Conservation (phyloP, 176 grass and related monocot genomes). For the Canna indica region DNA sequence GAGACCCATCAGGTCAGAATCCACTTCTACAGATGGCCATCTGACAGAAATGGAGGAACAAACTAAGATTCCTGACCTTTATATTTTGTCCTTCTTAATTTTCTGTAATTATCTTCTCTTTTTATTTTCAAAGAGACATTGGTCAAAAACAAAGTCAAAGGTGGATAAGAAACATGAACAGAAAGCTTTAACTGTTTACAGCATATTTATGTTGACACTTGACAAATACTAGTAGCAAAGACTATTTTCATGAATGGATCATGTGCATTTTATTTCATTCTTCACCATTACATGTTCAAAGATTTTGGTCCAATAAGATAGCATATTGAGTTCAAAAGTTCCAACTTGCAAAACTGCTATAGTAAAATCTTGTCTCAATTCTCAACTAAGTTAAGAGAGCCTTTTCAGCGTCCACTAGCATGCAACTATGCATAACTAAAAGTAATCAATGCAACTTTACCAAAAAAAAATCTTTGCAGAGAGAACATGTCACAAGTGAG, state of each 20-base stretch:
- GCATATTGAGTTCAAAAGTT: neutral
- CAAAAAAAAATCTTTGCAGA: too few species aligned
- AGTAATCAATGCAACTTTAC: too few species aligned
- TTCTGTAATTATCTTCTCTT: neutral
- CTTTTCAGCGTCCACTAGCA: too few species aligned
- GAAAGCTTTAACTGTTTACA: too few species aligned
- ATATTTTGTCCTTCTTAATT: neutral
- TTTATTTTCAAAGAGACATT: neutral
- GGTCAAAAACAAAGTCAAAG: neutral
- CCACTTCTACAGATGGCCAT: neutral
- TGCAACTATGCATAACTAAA: too few species aligned
- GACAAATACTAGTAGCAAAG: too few species aligned
- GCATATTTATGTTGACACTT: too few species aligned
- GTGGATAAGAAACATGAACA: neutral
- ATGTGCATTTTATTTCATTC: too few species aligned
- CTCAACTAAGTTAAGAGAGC: too few species aligned
- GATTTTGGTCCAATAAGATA: neutral
- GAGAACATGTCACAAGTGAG: too few species aligned
- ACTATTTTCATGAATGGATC: too few species aligned
- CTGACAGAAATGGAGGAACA: neutral
- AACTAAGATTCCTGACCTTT: neutral
- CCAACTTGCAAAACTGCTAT: neutral
- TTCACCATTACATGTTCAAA: neutral
- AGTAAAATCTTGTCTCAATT: neutral
- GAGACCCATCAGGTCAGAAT: neutral